These are phyloP conservation scores for Solanum habrochaites DNA, from an alignment of 257 asterid species.

Conservation along the genomic window DNA sequence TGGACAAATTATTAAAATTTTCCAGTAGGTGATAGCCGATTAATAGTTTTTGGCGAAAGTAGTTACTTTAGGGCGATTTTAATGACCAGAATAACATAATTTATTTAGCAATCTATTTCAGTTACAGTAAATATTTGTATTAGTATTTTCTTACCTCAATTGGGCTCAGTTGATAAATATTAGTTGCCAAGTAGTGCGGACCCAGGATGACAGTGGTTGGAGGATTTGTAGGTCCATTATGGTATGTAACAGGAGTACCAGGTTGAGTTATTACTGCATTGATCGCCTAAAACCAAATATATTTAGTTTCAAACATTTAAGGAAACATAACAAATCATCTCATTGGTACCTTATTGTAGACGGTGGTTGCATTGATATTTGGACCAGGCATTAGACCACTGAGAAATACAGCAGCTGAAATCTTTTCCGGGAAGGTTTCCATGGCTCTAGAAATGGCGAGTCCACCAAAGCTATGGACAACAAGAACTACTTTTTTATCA, in stretches of 20 bases:
- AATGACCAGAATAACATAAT: too few relatives aligned
- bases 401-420: slow-evolving; percentile 11
- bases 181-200: not conserved
- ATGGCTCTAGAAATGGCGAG: slow-evolving; percentile 24
- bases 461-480: slow-evolving; percentile 26
- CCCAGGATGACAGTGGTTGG: slow-evolving; percentile 6
- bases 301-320: not conserved
- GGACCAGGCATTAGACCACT: slow-evolving; percentile 22
- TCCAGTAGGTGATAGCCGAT: not conserved
- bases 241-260: not conserved
- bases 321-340: not conserved
- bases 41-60: not conserved
- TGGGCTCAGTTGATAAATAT: slow-evolving; percentile 16
- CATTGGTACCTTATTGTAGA: slow-evolving; percentile 3
- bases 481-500: slow-evolving; percentile 14
- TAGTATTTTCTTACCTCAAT: slow-evolving; percentile 3
- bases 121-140: not conserved
- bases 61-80: not conserved
- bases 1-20: not conserved
- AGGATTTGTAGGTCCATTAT: slow-evolving; percentile 15
- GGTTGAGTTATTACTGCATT: not conserved
- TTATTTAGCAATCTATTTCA: too few relatives aligned
- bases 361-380: not conserved
- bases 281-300: not conserved
- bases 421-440: slow-evolving; percentile 20